Evolutionary conservation across 257 asterid genomes (phyloP), one percentile per base, ranked within the genome.

Genomic region (Parsonsia alboflavescens): DNA sequence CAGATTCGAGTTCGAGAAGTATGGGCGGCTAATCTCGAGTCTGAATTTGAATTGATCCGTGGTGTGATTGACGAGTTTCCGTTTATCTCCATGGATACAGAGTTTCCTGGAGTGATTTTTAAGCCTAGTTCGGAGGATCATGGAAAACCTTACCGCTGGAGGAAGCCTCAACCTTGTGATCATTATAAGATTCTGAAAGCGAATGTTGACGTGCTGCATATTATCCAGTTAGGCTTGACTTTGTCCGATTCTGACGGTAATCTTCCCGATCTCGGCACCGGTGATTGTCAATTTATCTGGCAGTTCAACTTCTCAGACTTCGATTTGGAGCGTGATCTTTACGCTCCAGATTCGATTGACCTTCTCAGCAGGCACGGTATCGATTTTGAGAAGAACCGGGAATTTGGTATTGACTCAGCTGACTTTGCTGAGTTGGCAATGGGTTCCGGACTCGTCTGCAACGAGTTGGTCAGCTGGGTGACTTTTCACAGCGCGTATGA

Each of bases 401-500:
- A 16, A 0, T 41, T 36, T 30, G 96, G 96, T 4, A 68, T 90
- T 44, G 93, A 86, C 73, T 85, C 94, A 71, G 83, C 71, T 2
- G 75, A 73, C 3, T 90, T 90, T 76, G 91, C 89, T 1, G 88
- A 86, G 86, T 39, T 84, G 64, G 75, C 86, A 78, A 88, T 87
- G 92, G 77, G 90, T 1, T 88, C 96, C 3, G 96, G 96, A 2
- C 59, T 87, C 24, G 85, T 87, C 1, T 88, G 93, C 73, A 88
- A 85, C 45, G 87, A 86, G 9, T 65, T 70, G 39, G 89, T 87
- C 13, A 85, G 88, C 30, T 90, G 91, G 94, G 89, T 89, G 58
- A 89, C 97, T 7, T 90, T 90, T 73, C 97, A 90, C 80, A 88
- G 95, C 85, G 92, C 88, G 56, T 90, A 90, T 56, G 97, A 90